phyloP scores from a whole-genome alignment of 345 rosid species.

The Syzygium jambos region DNA sequence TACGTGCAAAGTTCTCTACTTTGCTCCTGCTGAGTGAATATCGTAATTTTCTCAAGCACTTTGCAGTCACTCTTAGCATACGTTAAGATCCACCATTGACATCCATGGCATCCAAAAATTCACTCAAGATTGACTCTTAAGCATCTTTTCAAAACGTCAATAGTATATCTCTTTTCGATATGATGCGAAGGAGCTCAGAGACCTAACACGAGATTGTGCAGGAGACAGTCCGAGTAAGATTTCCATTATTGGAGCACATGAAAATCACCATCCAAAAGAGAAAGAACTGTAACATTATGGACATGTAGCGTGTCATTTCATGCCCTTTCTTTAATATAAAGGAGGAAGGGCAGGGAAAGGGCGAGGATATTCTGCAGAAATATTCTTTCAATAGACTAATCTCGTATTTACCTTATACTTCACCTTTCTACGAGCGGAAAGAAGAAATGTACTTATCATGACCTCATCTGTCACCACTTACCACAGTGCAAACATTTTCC shows the following conservation, averaged over 20 bases:
- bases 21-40: not conserved
- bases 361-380: not conserved
- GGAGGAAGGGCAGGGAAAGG: not conserved
- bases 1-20: not conserved
- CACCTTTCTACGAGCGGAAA: not conserved
- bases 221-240: not conserved
- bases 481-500: not conserved
- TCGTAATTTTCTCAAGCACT: not conserved
- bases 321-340: not conserved
- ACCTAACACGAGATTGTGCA: not conserved
- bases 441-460: not conserved
- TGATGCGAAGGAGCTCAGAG: not conserved
- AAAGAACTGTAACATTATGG: not conserved
- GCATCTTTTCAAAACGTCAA: not conserved
- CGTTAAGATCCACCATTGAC: not conserved
- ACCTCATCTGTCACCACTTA: not conserved
- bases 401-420: not conserved
- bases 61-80: not conserved
- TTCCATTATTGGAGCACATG: not conserved
- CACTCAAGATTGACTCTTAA: not conserved
- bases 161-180: not conserved
- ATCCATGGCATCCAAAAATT: not conserved
- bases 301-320: not conserved
- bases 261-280: not conserved
- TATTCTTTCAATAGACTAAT: not conserved